These are phyloP conservation scores for Rhypophila decipiens DNA, from an alignment of 495 filamentous ascomycete species.

Conservation along the genomic window DNA sequence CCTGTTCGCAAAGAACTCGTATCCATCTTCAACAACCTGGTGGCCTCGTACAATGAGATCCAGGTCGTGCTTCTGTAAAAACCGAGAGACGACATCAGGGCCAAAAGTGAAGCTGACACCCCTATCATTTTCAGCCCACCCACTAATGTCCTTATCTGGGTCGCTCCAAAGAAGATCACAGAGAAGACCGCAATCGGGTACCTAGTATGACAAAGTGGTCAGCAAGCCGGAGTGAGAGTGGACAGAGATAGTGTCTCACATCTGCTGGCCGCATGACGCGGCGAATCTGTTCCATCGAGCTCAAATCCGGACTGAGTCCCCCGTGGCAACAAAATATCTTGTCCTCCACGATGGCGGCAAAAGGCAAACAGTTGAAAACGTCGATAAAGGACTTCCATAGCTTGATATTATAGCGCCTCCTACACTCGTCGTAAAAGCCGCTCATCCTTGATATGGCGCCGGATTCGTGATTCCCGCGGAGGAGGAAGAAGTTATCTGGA, in stretches of 20 bases:
- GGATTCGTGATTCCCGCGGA: slow-evolving; percentile 94
- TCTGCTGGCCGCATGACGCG: slow-evolving; percentile 93
- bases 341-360: slow-evolving; percentile 94
- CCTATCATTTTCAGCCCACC: not conserved
- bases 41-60: not conserved
- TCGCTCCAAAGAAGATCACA: not conserved
- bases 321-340: slow-evolving; percentile 99
- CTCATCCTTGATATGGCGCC: slow-evolving; percentile 85
- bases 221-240: not conserved
- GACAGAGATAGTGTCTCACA: slow-evolving; percentile 53
- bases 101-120: not conserved
- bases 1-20: not conserved
- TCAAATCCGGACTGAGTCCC: slow-evolving; percentile 85
- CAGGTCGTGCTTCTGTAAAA: not conserved
- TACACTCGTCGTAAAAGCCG: slow-evolving; percentile 96
- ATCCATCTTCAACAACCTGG: not conserved
- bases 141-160: slow-evolving; percentile 2
- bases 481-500: slow-evolving; percentile 94
- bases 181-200: not conserved
- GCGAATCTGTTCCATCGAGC: slow-evolving; percentile 96
- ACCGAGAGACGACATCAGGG: not conserved
- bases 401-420: slow-evolving; percentile 94
- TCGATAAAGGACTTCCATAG: slow-evolving; percentile 97
- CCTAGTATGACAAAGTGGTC: not conserved
- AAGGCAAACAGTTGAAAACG: slow-evolving; percentile 95